A percentile compares a stretch with the other conserved stretches of the same genome.
These are phyloP conservation scores for Fomitopsis pinicola DNA, from an alignment of 1,284 basidiomycete genomes.

Conservation along the genomic window DNA sequence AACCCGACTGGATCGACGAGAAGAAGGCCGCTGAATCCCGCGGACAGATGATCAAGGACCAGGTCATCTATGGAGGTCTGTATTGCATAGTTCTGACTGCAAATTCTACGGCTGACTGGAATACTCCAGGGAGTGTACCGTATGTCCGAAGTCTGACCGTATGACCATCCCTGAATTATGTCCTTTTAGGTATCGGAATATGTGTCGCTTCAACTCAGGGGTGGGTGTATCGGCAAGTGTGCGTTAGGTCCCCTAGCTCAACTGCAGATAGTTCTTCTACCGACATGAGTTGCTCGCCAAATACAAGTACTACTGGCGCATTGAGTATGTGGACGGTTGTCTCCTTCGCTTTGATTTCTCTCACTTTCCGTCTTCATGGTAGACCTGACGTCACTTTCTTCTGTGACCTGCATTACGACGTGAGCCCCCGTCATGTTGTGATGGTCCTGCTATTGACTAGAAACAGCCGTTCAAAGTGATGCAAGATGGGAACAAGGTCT, in stretches of 20 bases:
- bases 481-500: slow-evolving; percentile 84
- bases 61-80: slow-evolving; percentile 85
- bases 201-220: slow-evolving; percentile 95
- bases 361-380: not conserved
- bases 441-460: not conserved
- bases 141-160: slow-evolving; percentile 25
- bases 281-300: slow-evolving; percentile 74
- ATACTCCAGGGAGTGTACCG: slow-evolving; percentile 54
- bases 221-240: slow-evolving; percentile 40
- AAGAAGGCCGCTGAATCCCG: slow-evolving; percentile 69
- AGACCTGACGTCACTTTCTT: slow-evolving; percentile 31
- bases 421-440: slow-evolving; percentile 4
- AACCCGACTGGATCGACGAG: slow-evolving; percentile 84
- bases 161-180: not conserved
- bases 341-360: not conserved
- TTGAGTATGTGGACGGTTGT: slow-evolving; percentile 44
- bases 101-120: not conserved
- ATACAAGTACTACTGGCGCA: slow-evolving; percentile 92
- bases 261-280: slow-evolving; percentile 70
- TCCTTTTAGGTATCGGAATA: slow-evolving; percentile 68
- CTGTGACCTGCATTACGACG: slow-evolving; percentile 30
- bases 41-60: slow-evolving; percentile 71
- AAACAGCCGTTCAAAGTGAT: slow-evolving; percentile 87
- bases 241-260: not conserved
- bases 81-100: not conserved